Evolutionary conservation across 768 basidiomycete genomes (phyloP).

Genomic region (Cystoderma amianthinum): DNA sequence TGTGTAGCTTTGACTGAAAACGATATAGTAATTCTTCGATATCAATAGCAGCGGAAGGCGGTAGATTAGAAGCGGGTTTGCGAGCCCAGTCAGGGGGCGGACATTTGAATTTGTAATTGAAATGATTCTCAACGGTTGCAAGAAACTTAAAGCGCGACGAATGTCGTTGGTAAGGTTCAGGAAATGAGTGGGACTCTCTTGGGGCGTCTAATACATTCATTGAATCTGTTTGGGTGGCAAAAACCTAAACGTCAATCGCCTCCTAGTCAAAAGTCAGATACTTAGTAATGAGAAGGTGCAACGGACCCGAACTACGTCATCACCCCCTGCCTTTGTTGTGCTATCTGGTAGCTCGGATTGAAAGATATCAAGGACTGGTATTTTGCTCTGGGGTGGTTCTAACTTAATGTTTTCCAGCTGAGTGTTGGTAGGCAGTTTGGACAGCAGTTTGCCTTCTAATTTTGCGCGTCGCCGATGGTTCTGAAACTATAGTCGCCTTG

Average conservation of each 20-base stretch:
- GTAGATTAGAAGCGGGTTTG: conserved; percentile 9
- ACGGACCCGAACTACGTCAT: neutral
- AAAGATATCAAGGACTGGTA: neutral
- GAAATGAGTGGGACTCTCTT: neutral
- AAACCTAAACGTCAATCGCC: neutral
- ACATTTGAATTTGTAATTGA: conserved; percentile 11
- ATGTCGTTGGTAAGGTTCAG: conserved; percentile 18
- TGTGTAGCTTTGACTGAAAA: conserved; percentile 15
- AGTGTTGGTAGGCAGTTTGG: no score
- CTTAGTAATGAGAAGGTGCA: neutral
- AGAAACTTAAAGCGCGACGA: neutral
- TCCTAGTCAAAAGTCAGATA: neutral
- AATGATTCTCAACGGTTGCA: conserved; percentile 6
- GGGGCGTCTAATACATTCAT: neutral
- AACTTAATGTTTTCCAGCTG: neutral
- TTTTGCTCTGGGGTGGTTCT: neutral
- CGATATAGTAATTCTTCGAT: conserved; percentile 15
- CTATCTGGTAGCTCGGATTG: neutral
- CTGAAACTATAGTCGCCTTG: conserved; percentile 34
- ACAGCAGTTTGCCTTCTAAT: conserved; percentile 16
- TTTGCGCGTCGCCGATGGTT: conserved; percentile 39
- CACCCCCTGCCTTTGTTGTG: neutral
- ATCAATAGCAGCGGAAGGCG: conserved; percentile 7
- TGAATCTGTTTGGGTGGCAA: neutral
- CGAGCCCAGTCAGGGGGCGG: conserved; percentile 25